These are phyloP conservation scores for Cerioporus squamosus DNA, from an alignment of 1,284 basidiomycete genomes.

Conservation along the genomic window DNA sequence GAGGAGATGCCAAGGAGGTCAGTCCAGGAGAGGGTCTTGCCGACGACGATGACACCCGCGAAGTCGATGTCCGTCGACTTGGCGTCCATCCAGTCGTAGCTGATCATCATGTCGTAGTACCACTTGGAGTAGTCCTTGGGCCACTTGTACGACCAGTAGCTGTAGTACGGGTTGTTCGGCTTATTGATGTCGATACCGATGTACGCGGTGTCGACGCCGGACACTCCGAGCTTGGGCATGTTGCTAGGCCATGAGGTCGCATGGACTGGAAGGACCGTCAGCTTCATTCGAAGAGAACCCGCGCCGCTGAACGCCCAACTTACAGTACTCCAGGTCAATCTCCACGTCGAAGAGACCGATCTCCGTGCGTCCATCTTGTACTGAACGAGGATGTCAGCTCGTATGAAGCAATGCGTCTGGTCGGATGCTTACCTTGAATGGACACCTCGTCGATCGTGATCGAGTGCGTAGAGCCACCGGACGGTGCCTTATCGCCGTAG, in stretches of 20 bases:
- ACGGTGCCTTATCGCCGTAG: conserved; percentile 10
- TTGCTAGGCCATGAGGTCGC: conserved; percentile 11
- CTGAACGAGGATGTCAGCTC: not conserved
- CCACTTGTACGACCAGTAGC: conserved; percentile 19
- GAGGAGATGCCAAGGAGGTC: conserved; percentile 16
- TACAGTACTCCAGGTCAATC: conserved; percentile 17
- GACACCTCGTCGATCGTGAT: conserved; percentile 13
- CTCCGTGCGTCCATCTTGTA: conserved; percentile 5
- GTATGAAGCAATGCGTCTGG: not conserved
- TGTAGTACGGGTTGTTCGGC: conserved; percentile 17
- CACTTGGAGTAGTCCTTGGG: conserved; percentile 15
- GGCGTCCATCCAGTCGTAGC: conserved; percentile 16
- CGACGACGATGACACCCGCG: conserved; percentile 16
- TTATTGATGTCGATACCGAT: conserved; percentile 20
- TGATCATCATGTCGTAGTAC: conserved; percentile 22
- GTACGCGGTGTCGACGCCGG: conserved; percentile 6
- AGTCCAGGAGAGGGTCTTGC: conserved; percentile 18
- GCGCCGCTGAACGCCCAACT: not conserved
- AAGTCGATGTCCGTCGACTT: conserved; percentile 13
- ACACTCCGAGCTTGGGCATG: conserved; percentile 3
- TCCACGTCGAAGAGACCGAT: conserved; percentile 17
- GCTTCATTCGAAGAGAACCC: not conserved
- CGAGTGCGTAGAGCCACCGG: not conserved
- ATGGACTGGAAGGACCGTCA: not conserved
- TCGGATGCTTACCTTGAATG: conserved; percentile 7